phyloP scores from a whole-genome alignment of 306 rosid species.

The Casuarina equisetifolia region DNA sequence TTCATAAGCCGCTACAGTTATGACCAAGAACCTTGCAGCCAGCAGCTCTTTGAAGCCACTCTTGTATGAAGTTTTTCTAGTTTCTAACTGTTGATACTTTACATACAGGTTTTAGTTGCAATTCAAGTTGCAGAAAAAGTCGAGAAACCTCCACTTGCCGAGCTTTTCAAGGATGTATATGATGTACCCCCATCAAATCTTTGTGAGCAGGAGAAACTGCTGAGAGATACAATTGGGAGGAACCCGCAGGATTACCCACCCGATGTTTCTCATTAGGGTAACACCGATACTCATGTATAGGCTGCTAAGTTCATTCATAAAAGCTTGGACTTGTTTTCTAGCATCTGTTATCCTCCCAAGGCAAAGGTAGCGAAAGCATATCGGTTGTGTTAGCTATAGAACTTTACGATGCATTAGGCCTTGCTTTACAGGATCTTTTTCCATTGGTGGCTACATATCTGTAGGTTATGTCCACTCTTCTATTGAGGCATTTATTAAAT shows the following conservation, averaged over 20 bases:
- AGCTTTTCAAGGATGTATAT: slow-evolving; percentile 76
- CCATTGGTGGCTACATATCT: neutral
- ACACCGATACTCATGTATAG: neutral
- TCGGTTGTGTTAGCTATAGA: neutral
- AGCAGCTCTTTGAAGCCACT: neutral
- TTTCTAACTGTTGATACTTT: slow-evolving; percentile 20
- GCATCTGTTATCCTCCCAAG: neutral
- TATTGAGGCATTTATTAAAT: too few species aligned
- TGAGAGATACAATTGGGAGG: slow-evolving; percentile 58
- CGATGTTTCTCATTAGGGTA: slow-evolving; percentile 47
- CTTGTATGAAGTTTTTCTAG: neutral
- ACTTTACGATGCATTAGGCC: neutral
- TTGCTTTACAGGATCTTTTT: neutral
- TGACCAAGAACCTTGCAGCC: neutral
- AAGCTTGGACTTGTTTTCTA: neutral
- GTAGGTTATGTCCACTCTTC: too few species aligned
- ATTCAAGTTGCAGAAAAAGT: slow-evolving; percentile 82
- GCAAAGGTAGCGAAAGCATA: neutral
- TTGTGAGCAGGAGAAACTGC: slow-evolving; percentile 65
- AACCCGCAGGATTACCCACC: slow-evolving; percentile 64
- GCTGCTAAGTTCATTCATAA: slow-evolving; percentile 2
- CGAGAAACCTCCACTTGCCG: slow-evolving; percentile 72
- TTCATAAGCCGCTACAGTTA: neutral
- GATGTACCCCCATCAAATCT: slow-evolving; percentile 73
- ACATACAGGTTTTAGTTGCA: slow-evolving; percentile 63